Evolutionary conservation across 2,329 filamentous ascomycete species (phyloP), one percentile per base, ranked within the genome.

Genomic region (Colletotrichum noveboracense): DNA sequence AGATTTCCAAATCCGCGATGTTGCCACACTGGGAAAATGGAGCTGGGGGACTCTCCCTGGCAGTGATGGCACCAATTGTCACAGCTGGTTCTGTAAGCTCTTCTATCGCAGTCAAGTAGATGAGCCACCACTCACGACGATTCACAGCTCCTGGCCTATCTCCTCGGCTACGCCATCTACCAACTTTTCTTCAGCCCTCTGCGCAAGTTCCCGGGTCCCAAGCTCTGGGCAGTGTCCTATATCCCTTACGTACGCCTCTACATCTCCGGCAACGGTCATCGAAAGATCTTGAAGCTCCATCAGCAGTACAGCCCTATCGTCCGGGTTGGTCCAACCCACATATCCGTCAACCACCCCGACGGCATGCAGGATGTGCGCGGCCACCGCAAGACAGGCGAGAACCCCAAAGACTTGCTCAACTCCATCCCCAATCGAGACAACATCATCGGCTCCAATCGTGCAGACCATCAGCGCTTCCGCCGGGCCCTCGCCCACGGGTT

Each of bases 281-380:
- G 77, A 24, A 77, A 80, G 43, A 76, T 84, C 34, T 78, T 79
- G 26, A 76, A 76, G 10, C 78, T 87, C 14, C 86, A 88, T 77
- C 76, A 81, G 6, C 72, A 81, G 55, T 87, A 87, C 73, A 88
- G 88, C 8, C 82, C 83, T 2, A 82, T 89, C 3, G 87, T 90
- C 6, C 85, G 88, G 7, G 79, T 88, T 34, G 84, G 83, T 6
- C 88, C 88, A 2, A 82, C 87, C 70, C 86, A 89, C 77, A 83
- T 90, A 4, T 85, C 86, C 2, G 89, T 87, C 78, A 84, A 81
- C 55, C 79, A 82, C n/a, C 79, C 81, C 6, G 73, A 82, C 10
- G 87, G 85, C 82, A 83, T 61, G 58, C 58, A 84, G 76, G 85
- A 88, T 36, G 85, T 88, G 38, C 85, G 86, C 70, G 82, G 83